Evolutionary conservation across 108 stramenopile species (phyloP), one percentile per base, ranked within the genome.

Genomic region (Nannochloropsis salina): DNA sequence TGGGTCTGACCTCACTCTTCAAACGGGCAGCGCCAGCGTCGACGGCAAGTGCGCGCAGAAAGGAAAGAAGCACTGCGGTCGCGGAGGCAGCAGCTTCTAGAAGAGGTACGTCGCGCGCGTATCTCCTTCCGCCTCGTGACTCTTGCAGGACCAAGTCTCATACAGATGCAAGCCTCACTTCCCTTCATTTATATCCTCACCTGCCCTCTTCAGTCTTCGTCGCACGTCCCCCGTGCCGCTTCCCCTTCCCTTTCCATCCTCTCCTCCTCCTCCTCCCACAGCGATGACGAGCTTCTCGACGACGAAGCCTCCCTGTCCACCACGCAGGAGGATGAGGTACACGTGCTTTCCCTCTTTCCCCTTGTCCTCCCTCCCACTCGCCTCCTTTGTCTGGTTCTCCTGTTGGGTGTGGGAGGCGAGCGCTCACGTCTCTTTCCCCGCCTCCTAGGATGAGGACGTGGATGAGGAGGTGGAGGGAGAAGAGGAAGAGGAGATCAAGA

Each of bases 381-480:
- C 31, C 31, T 31, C 31, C 31, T 31, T 31, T 31, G 31, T 31
- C 31, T 31, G 31, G 31, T 31, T 31, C 31, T 31, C 31, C 31
- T 31, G 31, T 31, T 31, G 1, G 31, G 31, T 31, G 31, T 31
- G 31, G 31, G 31, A 31, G 31, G 31, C 31, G 31, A 31, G 31
- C 31, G 31, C 15, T 51, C 10, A 51, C 15, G 47, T 51, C 15
- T 10, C 47, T 51, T 51, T 51, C 1, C 47, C 47, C 47, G n/a
- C 1, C 9, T 21, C 80, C 1, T 15, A 81, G 21, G 80, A 81
- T 22, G 80, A 81, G 21, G 80, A 81, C 80, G 80, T 9, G 21
- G 80, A 81, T 22, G 80, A 81, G 21, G 80, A 81, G 20, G 80
- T 9, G 80, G 80, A 81, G 20, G 18, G 21, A 22, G 80, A 81